Conservation (phyloP, 805 yeast genomes). For the Yarrowia sp. region DNA sequence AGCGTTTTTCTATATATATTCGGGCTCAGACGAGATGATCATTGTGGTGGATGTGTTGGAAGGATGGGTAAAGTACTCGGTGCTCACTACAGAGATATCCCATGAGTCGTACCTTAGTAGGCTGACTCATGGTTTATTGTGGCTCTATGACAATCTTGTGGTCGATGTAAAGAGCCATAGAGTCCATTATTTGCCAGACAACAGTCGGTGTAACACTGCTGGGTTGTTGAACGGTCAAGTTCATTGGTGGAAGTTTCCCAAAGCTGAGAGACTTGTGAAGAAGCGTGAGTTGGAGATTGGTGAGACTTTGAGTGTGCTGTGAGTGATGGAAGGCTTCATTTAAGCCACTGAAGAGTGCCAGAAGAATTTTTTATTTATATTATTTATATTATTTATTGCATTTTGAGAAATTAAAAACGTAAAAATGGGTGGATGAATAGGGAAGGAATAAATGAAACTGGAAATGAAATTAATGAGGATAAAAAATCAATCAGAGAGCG, state of each 20-base stretch:
- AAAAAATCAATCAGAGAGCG: too few species aligned
- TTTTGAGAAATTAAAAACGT: too few species aligned
- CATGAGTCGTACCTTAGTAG: background rate
- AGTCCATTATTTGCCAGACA: background rate
- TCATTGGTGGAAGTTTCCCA: constrained; percentile 11
- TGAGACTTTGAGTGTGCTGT: background rate
- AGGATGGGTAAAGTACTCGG: background rate
- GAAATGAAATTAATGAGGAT: too few species aligned
- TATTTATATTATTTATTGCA: too few species aligned
- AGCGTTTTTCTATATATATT: background rate
- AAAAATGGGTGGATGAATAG: too few species aligned
- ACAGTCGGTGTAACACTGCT: background rate
- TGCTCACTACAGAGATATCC: background rate
- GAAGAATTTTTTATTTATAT: too few species aligned
- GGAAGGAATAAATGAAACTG: too few species aligned
- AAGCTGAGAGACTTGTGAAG: background rate
- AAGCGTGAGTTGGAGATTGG: background rate
- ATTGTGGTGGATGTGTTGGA: background rate
- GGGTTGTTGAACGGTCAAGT: background rate
- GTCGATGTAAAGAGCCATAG: background rate
- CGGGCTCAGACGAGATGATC: background rate
- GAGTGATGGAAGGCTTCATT: too few species aligned
- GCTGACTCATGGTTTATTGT: background rate
- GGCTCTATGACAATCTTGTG: background rate
- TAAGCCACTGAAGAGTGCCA: too few species aligned